phyloP scores from a whole-genome alignment of 139 green algal species.

The Coccomyxa sp. region DNA sequence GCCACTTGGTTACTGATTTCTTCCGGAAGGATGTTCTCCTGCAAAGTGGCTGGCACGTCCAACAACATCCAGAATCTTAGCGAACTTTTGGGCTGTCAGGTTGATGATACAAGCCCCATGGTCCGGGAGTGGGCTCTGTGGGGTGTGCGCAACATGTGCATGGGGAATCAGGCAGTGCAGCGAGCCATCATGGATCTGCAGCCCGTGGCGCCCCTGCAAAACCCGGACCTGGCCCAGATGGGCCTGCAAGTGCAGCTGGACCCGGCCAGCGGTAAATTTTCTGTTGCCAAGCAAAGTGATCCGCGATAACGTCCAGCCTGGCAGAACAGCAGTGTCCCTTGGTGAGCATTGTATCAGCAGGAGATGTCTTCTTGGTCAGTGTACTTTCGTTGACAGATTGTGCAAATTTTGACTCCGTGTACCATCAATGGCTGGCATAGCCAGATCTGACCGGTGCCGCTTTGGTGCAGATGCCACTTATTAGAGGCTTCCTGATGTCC shows the following conservation, averaged over 20 bases:
- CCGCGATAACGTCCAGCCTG: neutral
- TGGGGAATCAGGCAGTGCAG: slow-evolving; percentile 40
- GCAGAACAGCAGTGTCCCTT: neutral
- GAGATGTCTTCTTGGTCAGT: no score
- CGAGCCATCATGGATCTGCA: slow-evolving; percentile 30
- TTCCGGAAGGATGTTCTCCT: neutral
- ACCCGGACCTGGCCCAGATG: slow-evolving; percentile 49
- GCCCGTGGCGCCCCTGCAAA: slow-evolving; percentile 42
- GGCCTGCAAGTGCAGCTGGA: slow-evolving; percentile 71
- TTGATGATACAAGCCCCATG: slow-evolving; percentile 60
- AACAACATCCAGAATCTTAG: no score
- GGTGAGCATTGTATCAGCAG: no score
- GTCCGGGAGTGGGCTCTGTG: slow-evolving; percentile 87
- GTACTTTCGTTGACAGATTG: no score
- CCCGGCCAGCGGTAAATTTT: slow-evolving; percentile 37
- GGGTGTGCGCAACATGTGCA: slow-evolving; percentile 85
- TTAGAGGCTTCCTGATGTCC: no score
- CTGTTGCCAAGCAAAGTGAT: neutral
- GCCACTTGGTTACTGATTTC: neutral
- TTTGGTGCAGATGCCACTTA: no score
- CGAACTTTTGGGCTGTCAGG: slow-evolving; percentile 10
- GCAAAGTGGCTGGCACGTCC: neutral
- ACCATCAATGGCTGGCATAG: no score
- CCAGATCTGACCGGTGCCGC: no score
- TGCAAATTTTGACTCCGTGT: no score